These are phyloP conservation scores for Dendrocalamus sinicus DNA, from an alignment of 176 grass and related monocot genomes.

Conservation along the genomic window DNA sequence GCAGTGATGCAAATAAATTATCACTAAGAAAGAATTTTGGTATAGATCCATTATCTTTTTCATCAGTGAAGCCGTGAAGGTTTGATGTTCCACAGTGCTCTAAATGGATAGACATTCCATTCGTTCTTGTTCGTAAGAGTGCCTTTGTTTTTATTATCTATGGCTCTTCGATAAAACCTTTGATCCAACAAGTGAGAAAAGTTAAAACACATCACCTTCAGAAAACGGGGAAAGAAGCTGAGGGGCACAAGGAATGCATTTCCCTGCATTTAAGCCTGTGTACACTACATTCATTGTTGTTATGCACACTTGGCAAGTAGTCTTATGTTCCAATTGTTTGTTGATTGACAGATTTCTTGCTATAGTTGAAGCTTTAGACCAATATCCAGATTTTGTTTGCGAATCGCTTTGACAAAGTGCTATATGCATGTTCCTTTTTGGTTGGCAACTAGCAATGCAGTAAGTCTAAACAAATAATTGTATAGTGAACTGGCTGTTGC, in stretches of 20 bases:
- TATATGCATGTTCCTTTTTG: not conserved
- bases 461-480: not conserved
- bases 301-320: not conserved
- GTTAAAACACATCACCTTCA: not conserved
- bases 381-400: not conserved
- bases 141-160: not conserved
- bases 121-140: not conserved
- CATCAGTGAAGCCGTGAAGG: not conserved
- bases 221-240: not conserved
- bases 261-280: not conserved
- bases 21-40: not conserved
- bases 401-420: not conserved
- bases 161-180: not conserved
- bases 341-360: not conserved
- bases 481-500: not conserved
- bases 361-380: not conserved
- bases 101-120: not conserved
- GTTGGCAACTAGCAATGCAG: not conserved
- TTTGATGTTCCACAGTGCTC: not conserved
- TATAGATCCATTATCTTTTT: not conserved
- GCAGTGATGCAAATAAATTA: not conserved
- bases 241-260: conserved; percentile 3
- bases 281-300: not conserved
- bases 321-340: not conserved
- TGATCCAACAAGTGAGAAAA: not conserved